Conservation (phyloP, 176 grass and related monocot genomes). For the Paspalum notatum region DNA sequence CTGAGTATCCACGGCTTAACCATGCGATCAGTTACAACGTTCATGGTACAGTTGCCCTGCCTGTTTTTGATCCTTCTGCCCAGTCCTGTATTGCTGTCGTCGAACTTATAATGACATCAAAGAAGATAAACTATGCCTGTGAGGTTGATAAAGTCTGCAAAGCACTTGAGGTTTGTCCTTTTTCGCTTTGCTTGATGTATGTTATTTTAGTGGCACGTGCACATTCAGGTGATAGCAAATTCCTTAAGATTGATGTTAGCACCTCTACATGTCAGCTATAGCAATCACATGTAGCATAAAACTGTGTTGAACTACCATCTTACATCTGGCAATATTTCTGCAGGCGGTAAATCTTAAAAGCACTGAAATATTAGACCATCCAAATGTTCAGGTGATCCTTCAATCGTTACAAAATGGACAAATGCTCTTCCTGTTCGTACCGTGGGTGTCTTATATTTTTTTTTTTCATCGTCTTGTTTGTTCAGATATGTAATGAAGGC, state of each 20-base stretch:
- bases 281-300: neutral
- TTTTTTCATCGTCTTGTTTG: conserved; percentile 17
- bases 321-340: conserved; percentile 35
- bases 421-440: neutral
- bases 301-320: conserved; percentile 4
- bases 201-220: conserved; percentile 25
- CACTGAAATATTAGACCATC: conserved; percentile 77
- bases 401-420: neutral
- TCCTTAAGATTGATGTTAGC: conserved; percentile 14
- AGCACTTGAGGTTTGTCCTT: conserved; percentile 83
- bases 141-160: conserved; percentile 98
- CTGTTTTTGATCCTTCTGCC: conserved; percentile 80
- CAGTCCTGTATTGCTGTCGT: conserved; percentile 89
- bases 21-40: conserved; percentile 91
- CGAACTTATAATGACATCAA: conserved; percentile 98
- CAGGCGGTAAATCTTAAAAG: conserved; percentile 97
- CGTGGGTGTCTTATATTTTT: conserved; percentile 43
- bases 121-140: conserved; percentile 86
- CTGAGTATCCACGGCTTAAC: conserved; percentile 81
- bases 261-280: conserved; percentile 1
- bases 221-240: conserved; percentile 12
- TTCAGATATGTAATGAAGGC: conserved; percentile 95
- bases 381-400: conserved; percentile 77
- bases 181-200: conserved; percentile 21
- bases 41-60: conserved; percentile 88